Percentiles rank a stretch among this genome's conserved stretches.
phyloP scores from a whole-genome alignment of 2,329 filamentous ascomycete genomes.

The Colletotrichum aenigma region DNA sequence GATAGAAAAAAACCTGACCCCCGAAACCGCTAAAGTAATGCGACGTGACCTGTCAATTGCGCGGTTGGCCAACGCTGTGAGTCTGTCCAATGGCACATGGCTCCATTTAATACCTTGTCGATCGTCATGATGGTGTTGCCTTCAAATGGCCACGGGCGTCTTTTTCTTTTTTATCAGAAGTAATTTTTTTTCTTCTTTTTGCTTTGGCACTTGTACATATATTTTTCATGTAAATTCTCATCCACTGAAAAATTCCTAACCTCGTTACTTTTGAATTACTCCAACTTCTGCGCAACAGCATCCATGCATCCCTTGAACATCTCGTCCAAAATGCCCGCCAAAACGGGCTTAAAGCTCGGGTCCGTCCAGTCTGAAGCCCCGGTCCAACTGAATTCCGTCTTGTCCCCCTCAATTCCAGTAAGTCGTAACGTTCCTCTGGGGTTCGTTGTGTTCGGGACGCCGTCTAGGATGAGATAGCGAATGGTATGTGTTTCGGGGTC shows the following conservation, averaged over 20 bases:
- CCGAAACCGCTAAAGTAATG: background rate
- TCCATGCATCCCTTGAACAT: constrained; percentile 1
- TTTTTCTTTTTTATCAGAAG: background rate
- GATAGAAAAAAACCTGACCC: background rate
- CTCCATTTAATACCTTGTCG: background rate
- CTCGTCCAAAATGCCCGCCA: background rate
- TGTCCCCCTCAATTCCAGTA: background rate
- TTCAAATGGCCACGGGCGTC: background rate
- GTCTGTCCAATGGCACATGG: background rate
- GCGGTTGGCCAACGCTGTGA: background rate
- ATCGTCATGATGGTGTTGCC: background rate
- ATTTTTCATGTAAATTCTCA: background rate
- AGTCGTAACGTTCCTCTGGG: background rate
- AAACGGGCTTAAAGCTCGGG: background rate
- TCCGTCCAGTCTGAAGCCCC: background rate
- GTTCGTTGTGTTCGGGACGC: background rate
- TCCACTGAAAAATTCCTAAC: background rate
- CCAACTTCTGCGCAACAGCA: background rate
- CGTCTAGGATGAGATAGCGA: background rate
- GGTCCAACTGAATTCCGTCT: background rate
- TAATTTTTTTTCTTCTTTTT: background rate
- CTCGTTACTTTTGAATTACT: background rate
- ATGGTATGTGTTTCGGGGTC: background rate
- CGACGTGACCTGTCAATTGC: background rate
- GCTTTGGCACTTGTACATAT: background rate